A percentile compares a stretch with the other conserved stretches of the same genome.
Evolutionary conservation across 148 eudicot genomes (phyloP).

Genomic region (Diospyros lotus): DNA sequence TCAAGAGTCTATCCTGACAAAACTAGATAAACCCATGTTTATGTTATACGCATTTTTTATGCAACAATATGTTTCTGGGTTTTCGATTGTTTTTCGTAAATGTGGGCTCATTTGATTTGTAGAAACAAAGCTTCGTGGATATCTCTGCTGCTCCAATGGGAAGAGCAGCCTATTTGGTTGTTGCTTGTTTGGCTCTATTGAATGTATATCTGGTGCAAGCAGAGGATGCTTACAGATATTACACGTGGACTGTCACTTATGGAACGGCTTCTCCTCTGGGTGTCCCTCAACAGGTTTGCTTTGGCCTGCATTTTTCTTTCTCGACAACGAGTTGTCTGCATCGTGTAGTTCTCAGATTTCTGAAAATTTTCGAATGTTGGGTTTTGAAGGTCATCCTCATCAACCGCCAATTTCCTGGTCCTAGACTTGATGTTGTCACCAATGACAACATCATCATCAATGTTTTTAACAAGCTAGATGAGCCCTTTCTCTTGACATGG

Average conservation of each 20-base stretch:
- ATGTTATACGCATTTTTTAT: neutral
- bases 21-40: neutral
- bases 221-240: constrained; percentile 65
- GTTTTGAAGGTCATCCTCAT: constrained; percentile 66
- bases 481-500: constrained; percentile 90
- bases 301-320: neutral
- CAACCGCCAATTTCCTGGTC: constrained; percentile 92
- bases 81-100: too few species aligned
- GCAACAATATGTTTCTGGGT: neutral
- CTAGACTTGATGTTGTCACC: constrained; percentile 65
- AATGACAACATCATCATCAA: constrained; percentile 78
- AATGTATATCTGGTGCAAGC: constrained; percentile 41
- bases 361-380: constrained; percentile 5
- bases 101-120: neutral
- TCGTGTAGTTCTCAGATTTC: neutral
- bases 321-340: neutral
- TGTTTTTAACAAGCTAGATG: constrained; percentile 64
- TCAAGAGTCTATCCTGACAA: neutral
- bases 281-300: constrained; percentile 66
- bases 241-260: constrained; percentile 81
- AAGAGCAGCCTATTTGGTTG: constrained; percentile 17
- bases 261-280: constrained; percentile 74
- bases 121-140: neutral
- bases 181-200: constrained; percentile 32
- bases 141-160: constrained; percentile 29